Conservation (phyloP, 2,329 filamentous ascomycete genomes). For the Monosporascus cannonballus region DNA sequence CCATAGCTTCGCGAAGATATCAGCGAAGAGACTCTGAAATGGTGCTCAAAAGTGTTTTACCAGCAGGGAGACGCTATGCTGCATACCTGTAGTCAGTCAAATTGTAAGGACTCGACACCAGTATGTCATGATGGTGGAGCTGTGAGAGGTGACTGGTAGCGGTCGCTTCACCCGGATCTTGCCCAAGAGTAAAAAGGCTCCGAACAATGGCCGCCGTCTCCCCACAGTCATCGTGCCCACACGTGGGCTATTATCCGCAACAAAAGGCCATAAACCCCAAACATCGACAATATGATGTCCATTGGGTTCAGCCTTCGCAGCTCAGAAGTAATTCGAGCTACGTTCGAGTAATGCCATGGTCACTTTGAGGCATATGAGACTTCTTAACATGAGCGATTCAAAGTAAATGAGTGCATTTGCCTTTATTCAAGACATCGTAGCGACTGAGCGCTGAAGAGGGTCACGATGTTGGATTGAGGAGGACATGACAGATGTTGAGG, state of each 20-base stretch:
- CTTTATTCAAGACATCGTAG: not conserved
- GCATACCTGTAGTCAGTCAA: constrained; percentile 2
- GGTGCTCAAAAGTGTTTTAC: not conserved
- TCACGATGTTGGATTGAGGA: not conserved
- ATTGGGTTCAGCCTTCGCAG: not conserved
- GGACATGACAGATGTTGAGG: not conserved
- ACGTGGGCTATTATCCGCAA: not conserved
- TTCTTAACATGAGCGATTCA: too few relatives aligned
- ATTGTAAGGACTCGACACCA: constrained; percentile 7
- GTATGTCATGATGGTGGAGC: constrained; percentile 9
- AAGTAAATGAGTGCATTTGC: not conserved
- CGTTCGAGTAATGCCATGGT: not conserved
- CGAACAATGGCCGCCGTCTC: constrained; percentile 6
- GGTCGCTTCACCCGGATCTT: constrained; percentile 15
- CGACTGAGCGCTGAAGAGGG: not conserved
- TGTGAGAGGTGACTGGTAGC: constrained; percentile 9
- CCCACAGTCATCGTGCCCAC: constrained; percentile 13
- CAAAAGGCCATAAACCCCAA: not conserved
- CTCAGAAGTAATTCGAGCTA: not conserved
- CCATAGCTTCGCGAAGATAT: not conserved
- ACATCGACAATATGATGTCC: not conserved
- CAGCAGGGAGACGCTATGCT: constrained; percentile 1
- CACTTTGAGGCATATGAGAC: not conserved
- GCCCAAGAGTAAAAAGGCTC: constrained; percentile 9
- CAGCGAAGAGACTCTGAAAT: not conserved